Conservation (phyloP, 2,329 filamentous ascomycete species). For the Cercospora nicotianae region DNA sequence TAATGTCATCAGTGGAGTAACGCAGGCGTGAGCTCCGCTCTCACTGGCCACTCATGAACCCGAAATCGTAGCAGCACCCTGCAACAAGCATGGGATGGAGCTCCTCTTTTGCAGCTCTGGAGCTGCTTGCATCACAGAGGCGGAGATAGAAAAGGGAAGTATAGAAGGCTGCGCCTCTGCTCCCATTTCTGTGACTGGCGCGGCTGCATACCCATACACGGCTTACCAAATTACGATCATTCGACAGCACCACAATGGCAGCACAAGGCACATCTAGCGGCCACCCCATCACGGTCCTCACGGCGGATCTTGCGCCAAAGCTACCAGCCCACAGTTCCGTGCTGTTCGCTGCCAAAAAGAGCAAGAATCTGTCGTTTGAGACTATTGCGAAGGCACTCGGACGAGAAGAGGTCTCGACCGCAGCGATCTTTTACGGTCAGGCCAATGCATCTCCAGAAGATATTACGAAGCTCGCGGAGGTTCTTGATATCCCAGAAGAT, state of each 20-base stretch:
- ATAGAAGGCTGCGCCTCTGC: conserved; percentile 4
- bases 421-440: conserved; percentile 89
- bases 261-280: conserved; percentile 27
- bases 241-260: conserved; percentile 18
- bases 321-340: conserved; percentile 70
- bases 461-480: conserved; percentile 62
- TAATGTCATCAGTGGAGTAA: conserved; percentile 4
- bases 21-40: background rate
- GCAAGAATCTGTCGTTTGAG: conserved; percentile 74
- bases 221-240: background rate
- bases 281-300: conserved; percentile 27
- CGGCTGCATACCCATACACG: background rate
- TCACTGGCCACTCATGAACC: background rate
- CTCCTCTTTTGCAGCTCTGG: conserved; percentile 15
- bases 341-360: conserved; percentile 79
- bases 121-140: conserved; percentile 14
- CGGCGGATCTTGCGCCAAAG: conserved; percentile 64
- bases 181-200: background rate
- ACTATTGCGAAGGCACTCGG: conserved; percentile 70
- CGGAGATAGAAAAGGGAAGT: background rate
- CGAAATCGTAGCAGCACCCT: conserved; percentile 16
- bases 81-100: conserved; percentile 11
- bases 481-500: conserved; percentile 62
- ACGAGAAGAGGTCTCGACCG: conserved; percentile 79
- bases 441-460: conserved; percentile 71